These are phyloP conservation scores for Acer saccharum DNA, from an alignment of 345 rosid species.

Conservation along the genomic window DNA sequence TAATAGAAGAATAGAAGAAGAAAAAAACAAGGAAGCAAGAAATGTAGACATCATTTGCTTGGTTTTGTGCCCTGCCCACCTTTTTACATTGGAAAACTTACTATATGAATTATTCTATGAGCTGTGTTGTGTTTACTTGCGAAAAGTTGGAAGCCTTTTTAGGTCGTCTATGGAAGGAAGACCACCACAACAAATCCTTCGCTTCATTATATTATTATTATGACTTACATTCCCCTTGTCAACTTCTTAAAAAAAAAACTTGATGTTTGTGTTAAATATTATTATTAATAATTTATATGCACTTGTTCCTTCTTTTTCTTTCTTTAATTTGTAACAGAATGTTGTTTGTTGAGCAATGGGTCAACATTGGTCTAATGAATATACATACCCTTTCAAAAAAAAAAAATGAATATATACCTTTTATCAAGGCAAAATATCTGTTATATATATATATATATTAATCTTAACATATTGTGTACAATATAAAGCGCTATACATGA, in stretches of 20 bases:
- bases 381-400: no score
- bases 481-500: neutral
- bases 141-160: constrained; percentile 28
- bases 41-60: constrained; percentile 13
- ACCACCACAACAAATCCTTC: constrained; percentile 1
- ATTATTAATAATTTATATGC: no score
- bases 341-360: neutral
- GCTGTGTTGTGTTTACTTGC: neutral
- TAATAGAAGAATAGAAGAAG: neutral
- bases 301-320: neutral
- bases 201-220: neutral
- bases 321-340: no score
- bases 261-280: neutral
- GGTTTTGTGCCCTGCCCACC: constrained; percentile 26
- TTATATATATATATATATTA: no score
- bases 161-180: neutral
- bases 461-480: neutral
- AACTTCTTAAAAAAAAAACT: neutral
- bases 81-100: constrained; percentile 32
- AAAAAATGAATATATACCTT: no score
- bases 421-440: neutral
- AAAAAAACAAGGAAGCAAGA: neutral
- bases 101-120: constrained; percentile 10
- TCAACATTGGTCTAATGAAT: neutral
- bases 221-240: neutral